Evolutionary conservation across 208 protist genomes (phyloP).

Genomic region (Trypanosoma caninum): DNA sequence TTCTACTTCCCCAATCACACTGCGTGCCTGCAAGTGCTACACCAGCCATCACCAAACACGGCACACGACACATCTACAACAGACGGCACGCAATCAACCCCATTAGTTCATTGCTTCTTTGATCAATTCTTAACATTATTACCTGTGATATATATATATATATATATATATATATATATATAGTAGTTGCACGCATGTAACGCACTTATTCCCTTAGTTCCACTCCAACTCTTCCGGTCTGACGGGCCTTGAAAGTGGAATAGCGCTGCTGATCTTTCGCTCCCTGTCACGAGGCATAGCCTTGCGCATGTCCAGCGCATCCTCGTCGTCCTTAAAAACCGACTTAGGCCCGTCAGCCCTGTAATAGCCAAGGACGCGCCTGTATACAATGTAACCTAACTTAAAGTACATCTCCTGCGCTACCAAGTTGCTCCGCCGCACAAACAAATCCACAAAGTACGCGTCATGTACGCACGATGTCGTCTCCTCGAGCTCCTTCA

Average conservation of each 20-base stretch:
- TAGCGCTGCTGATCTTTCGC: conserved; percentile 66
- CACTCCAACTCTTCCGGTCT: conserved; percentile 79
- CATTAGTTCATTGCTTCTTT: too few species aligned
- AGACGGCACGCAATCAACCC: too few species aligned
- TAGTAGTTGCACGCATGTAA: too few species aligned
- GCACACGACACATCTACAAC: too few species aligned
- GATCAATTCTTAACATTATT: too few species aligned
- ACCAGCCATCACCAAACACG: too few species aligned
- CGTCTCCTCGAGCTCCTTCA: conserved; percentile 94
- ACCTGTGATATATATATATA: too few species aligned
- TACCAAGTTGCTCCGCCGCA: conserved; percentile 96
- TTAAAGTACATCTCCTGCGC: conserved; percentile 98
- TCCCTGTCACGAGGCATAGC: conserved; percentile 90
- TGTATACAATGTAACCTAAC: conserved; percentile 97
- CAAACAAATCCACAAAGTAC: conserved; percentile 99
- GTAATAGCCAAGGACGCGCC: conserved; percentile 90
- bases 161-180: too few species aligned
- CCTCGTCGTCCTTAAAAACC: conserved; percentile 71
- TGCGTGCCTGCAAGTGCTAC: too few species aligned
- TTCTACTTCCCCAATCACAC: too few species aligned
- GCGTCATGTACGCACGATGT: conserved; percentile 86
- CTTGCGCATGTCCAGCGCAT: conserved; percentile 97
- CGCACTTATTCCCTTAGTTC: too few species aligned
- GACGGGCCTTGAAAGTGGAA: conserved; percentile 67
- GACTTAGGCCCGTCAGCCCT: conserved; percentile 52